These are phyloP conservation scores for Cladophialophora exuberans DNA, from an alignment of 2,329 filamentous ascomycete genomes.

Conservation along the genomic window DNA sequence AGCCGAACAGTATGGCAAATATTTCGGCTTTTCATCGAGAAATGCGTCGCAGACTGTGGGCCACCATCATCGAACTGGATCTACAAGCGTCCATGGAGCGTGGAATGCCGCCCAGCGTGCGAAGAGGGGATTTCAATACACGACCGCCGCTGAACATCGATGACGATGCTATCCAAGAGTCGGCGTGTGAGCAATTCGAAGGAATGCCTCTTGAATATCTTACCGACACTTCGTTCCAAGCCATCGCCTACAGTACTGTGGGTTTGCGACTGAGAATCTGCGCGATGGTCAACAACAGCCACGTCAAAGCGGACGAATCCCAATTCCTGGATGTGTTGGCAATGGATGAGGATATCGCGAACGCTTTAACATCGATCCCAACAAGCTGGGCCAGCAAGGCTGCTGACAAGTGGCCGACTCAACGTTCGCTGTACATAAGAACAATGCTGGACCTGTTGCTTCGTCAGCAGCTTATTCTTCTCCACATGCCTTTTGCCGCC, in stretches of 20 bases:
- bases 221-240: slow-evolving; percentile 34
- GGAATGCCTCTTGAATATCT: slow-evolving; percentile 24
- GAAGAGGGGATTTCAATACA: slow-evolving; percentile 51
- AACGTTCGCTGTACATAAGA: not conserved
- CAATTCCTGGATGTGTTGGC: slow-evolving; percentile 29
- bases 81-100: slow-evolving; percentile 58
- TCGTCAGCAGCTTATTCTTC: slow-evolving; percentile 35
- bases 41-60: slow-evolving; percentile 61
- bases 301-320: slow-evolving; percentile 3
- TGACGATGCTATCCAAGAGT: slow-evolving; percentile 30
- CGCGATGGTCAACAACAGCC: slow-evolving; percentile 33
- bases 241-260: slow-evolving; percentile 30
- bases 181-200: slow-evolving; percentile 13
- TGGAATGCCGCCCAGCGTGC: slow-evolving; percentile 55
- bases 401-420: slow-evolving; percentile 33
- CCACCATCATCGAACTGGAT: slow-evolving; percentile 59
- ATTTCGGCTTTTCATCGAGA: slow-evolving; percentile 52
- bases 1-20: slow-evolving; percentile 39
- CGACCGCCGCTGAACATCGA: slow-evolving; percentile 43
- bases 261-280: slow-evolving; percentile 33
- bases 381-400: slow-evolving; percentile 64
- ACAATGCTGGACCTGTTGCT: slow-evolving; percentile 29
- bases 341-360: slow-evolving; percentile 29
- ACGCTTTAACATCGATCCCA: slow-evolving; percentile 48
- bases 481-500: slow-evolving; percentile 36